Evolutionary conservation across 345 rosid species (phyloP).

Genomic region (Citrus australasica): DNA sequence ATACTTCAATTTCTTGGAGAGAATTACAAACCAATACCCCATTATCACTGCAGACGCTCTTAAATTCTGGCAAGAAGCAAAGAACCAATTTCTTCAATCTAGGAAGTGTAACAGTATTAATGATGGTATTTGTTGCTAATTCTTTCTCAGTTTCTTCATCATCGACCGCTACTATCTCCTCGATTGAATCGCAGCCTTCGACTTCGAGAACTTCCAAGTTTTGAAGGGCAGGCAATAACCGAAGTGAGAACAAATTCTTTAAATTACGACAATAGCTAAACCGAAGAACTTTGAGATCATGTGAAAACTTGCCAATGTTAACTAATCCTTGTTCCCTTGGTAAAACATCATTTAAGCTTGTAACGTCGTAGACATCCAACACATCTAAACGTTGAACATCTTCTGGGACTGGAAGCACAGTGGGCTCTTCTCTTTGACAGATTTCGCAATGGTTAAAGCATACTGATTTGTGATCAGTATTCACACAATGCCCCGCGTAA

Average conservation of each 20-base stretch:
- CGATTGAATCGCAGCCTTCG: fast-evolving
- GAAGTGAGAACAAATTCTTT: too few species aligned
- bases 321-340: not conserved
- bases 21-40: not conserved
- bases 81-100: fast-evolving
- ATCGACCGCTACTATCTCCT: not conserved
- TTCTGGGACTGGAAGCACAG: too few species aligned
- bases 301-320: not conserved
- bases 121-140: too few species aligned
- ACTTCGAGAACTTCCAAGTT: too few species aligned
- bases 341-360: not conserved
- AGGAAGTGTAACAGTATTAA: too few species aligned
- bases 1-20: not conserved
- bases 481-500: too few species aligned
- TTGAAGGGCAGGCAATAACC: too few species aligned
- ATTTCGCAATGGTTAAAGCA: fast-evolving
- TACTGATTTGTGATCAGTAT: too few species aligned
- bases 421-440: not conserved
- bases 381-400: not conserved
- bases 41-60: not conserved
- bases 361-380: not conserved
- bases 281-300: not conserved
- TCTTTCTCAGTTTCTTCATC: not conserved
- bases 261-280: fast-evolving
- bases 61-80: fast-evolving